Base-by-base conservation (phyloP, 345 rosid genomes). In the Euclidium syriacum region DNA sequence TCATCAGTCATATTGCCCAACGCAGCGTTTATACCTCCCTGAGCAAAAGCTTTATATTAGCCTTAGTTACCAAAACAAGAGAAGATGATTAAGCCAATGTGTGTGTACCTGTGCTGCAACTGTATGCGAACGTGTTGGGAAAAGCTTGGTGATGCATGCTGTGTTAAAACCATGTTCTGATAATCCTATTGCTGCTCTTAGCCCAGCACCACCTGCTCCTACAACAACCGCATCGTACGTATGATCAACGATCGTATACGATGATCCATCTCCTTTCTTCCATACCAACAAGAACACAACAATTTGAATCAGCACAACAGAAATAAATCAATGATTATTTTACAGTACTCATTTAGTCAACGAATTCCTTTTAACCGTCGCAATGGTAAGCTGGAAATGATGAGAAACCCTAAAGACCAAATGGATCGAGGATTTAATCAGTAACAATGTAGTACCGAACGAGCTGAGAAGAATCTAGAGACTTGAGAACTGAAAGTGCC, bases 11-110 rank as follows among this genome's bases (percentile, higher is more conserved):
- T 92, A 75, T 87, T 92, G 41, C 97, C 99, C 62, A 92, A 59
- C 7, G 95, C 95, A 69, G 97, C 99, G 78, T 92, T 92, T 38
- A 89, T 90, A 52, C 97, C 99, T 73, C 97, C 97, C 96, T 92
- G 5, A 47, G 39, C 7, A 35, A 34, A 4, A 24, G 1, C 6
- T 4, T 33, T 10, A 7, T 7, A 49, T 36, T 0, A 38, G 12
- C 17, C 43, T 5, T 27, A 29, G 1, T 11, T 1, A 17, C n/a
- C n/a, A n/a, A n/a, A n/a, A n/a, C 35, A 10, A 22, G 20, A 4
- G 49, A 17, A 4, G 11, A 15, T 29, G 10, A 65, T 52, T 32
- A 26, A 43, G 32, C 7, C 22, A 11, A 25, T 66, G 25, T 20
- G 24, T 11, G 29, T 2, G 8, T 72, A 86, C 99, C 87, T 94